Evolutionary conservation across 257 asterid species (phyloP).

Genomic region (Solanum sitiens): DNA sequence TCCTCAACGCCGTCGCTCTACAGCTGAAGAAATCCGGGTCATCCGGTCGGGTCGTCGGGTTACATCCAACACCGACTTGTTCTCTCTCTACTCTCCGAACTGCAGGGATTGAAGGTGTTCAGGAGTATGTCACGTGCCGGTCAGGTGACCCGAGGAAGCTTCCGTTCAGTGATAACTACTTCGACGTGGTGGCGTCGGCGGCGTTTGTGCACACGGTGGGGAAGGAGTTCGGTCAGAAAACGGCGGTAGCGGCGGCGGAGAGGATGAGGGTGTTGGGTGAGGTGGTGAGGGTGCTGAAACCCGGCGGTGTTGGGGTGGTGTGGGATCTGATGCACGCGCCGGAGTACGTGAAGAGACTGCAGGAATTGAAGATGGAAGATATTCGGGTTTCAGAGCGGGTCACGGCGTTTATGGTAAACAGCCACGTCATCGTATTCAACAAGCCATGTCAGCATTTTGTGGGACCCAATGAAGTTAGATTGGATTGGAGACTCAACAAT

Average conservation of each 20-base stretch:
- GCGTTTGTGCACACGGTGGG: slow-evolving; percentile 86
- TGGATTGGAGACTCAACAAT: slow-evolving; percentile 88
- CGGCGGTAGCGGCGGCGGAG: slow-evolving; percentile 89
- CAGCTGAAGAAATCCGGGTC: slow-evolving; percentile 91
- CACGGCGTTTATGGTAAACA: slow-evolving; percentile 82
- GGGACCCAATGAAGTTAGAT: slow-evolving; percentile 68
- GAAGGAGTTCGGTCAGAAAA: slow-evolving; percentile 64
- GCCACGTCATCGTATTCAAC: slow-evolving; percentile 71
- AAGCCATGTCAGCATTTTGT: slow-evolving; percentile 78
- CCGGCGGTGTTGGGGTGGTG: slow-evolving; percentile 79
- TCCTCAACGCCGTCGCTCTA: slow-evolving; percentile 81
- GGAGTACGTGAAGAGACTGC: slow-evolving; percentile 73
- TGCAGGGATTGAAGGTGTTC: slow-evolving; percentile 84
- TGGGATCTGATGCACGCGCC: slow-evolving; percentile 91
- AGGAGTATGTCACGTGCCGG: slow-evolving; percentile 94
- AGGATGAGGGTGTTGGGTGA: slow-evolving; percentile 77
- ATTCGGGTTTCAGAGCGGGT: slow-evolving; percentile 81
- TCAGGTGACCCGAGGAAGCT: slow-evolving; percentile 77
- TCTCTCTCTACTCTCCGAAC: slow-evolving; percentile 56
- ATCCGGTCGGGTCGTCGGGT: slow-evolving; percentile 90
- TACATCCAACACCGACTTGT: slow-evolving; percentile 35
- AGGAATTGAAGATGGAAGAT: slow-evolving; percentile 80
- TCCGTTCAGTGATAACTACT: slow-evolving; percentile 70
- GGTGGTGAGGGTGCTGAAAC: slow-evolving; percentile 73
- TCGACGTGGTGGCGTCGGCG: slow-evolving; percentile 96